phyloP scores from a whole-genome alignment of 192 early-diverging fungal genomes.

The Ambispora gerdemannii region DNA sequence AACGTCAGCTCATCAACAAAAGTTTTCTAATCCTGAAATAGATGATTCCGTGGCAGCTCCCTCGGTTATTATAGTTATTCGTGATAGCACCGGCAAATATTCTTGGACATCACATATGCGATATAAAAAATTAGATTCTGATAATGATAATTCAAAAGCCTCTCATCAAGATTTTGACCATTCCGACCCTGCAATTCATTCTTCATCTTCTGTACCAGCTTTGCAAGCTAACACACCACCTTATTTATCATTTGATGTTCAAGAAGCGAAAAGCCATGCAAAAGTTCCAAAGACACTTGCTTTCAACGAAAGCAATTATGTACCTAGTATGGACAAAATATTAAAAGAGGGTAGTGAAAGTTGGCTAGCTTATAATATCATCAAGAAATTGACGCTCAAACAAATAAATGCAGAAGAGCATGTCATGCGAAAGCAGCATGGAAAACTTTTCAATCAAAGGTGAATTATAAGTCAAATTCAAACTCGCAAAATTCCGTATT shows the following conservation, averaged over 20 bases:
- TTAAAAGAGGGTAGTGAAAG: slow-evolving; percentile 34
- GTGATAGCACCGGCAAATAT: slow-evolving; percentile 70
- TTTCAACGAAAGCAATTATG: slow-evolving; percentile 25
- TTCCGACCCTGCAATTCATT: neutral
- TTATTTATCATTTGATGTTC: neutral
- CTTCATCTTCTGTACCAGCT: neutral
- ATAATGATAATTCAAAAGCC: neutral
- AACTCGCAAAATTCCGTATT: neutral
- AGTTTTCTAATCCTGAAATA: neutral
- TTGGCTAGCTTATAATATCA: slow-evolving; percentile 34
- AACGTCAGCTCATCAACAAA: neutral
- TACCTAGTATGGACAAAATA: slow-evolving; percentile 38
- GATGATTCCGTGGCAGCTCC: slow-evolving; percentile 36
- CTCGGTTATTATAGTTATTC: slow-evolving; percentile 54
- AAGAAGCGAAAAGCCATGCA: neutral
- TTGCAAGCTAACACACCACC: slow-evolving; percentile 5
- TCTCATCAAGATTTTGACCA: neutral
- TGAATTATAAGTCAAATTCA: neutral
- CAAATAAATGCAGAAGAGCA: slow-evolving; percentile 31
- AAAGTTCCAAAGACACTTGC: neutral
- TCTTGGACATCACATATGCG: slow-evolving; percentile 59
- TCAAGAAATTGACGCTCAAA: slow-evolving; percentile 31
- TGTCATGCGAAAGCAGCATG: neutral
- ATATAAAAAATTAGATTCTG: slow-evolving; percentile 35
- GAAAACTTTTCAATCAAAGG: slow-evolving; percentile 8